Evolutionary conservation across 106 monocot species (phyloP), one percentile per base, ranked within the genome.

Genomic region (Ottelia alismoides): DNA sequence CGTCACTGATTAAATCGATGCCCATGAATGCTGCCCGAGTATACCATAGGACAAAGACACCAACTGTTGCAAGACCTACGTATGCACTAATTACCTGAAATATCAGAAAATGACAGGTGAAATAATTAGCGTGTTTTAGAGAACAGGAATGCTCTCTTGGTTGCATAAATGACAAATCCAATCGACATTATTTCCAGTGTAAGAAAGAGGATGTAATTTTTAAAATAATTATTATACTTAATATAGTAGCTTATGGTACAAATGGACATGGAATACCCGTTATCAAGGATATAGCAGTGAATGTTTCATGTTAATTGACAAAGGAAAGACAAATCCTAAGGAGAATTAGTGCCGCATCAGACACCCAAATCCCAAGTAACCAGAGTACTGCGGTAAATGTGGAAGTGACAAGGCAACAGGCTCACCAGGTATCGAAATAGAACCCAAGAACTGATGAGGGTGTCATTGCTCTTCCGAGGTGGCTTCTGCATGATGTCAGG

Each of bases 11-110:
- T 35, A 89, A 70, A 47, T 80, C 69, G 18, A 89, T 84, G 1
- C 89, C 89, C 52, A 89, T 58, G 43, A 89, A 84, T 20, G 83
- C 80, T 4, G 71, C 28, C n/a, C 69, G 88, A 11, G 89, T 89
- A 64, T 80, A 89, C 89, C 89, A 89, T 19, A 84, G 11, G 22
- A 89, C 27, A 49, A 84, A 89, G 53, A 89, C 57, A 28, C 89
- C 84, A 2, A 89, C 89, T 4, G 89, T 89, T 5, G 89, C 89
- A 26, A 80, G 20, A 10, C 89, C 89, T 12, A 89, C 89, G 65
- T 89, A 89, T 22, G 76, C 70, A 52, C 83, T 84, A 22, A 84
- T 77, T 28, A 84, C 83, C 83, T 77, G 47, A 25, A 61, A 55
- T 11, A 31, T 19, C 9, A 56, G 1, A 49, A 49, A 2, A 22